Conservation (phyloP, 768 basidiomycete species). For the Rhodosporidiobolus sp. region DNA sequence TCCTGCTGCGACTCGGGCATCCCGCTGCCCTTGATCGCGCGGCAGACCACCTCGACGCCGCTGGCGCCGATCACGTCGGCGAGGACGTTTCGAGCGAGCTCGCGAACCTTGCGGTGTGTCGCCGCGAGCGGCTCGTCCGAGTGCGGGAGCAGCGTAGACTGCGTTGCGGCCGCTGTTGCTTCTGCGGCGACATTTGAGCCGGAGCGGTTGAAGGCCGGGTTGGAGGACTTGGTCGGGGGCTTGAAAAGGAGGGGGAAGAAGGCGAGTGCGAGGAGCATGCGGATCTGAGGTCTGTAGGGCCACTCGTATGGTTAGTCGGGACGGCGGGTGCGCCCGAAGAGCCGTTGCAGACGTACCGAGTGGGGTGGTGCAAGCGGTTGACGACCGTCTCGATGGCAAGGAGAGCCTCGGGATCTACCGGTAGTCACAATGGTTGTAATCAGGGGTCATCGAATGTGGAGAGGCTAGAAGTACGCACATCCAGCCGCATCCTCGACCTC, state of each 20-base stretch:
- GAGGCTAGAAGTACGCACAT: neutral
- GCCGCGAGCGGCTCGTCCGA: constrained; percentile 7
- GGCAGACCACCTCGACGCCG: constrained; percentile 21
- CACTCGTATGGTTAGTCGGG: too few species aligned
- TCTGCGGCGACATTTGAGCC: neutral
- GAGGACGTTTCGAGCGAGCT: neutral
- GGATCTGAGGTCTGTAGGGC: constrained; percentile 11
- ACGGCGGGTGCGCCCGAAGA: too few species aligned
- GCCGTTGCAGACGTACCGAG: neutral
- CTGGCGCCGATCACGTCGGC: constrained; percentile 4
- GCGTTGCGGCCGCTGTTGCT: neutral
- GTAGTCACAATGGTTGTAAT: fast-evolving
- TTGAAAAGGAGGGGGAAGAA: constrained; percentile 31
- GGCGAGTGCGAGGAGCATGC: constrained; percentile 17
- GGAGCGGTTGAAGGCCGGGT: neutral
- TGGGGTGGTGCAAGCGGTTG: constrained; percentile 6
- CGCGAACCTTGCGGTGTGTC: constrained; percentile 9
- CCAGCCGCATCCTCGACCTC: constrained; percentile 29
- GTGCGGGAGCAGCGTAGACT: neutral
- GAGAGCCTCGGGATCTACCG: constrained; percentile 12
- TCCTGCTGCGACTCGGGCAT: neutral
- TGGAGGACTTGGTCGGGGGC: constrained; percentile 10
- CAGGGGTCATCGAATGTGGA: too few species aligned
- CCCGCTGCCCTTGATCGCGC: constrained; percentile 6
- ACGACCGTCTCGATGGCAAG: constrained; percentile 7